A percentile compares a stretch with the other conserved stretches of the same genome.
phyloP scores from a whole-genome alignment of 371 early-diverging fungal species.

The Rhizopus arrhizus region DNA sequence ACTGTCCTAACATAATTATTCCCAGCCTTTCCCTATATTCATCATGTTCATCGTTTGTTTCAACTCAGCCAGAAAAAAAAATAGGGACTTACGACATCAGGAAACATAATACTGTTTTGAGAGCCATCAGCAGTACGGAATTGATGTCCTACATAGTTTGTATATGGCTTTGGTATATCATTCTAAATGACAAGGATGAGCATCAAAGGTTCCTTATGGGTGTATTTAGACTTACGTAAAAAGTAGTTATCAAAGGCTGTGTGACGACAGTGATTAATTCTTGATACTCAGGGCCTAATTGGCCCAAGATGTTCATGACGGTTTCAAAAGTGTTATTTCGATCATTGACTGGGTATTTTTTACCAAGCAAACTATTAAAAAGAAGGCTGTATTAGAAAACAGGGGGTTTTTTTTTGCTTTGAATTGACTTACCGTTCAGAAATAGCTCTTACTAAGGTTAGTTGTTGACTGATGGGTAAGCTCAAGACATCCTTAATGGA shows the following conservation, averaged over 20 bases:
- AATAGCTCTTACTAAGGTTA: slow-evolving; percentile 26
- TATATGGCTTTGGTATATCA: slow-evolving; percentile 46
- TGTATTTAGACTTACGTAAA: slow-evolving; percentile 32
- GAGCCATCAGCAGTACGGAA: slow-evolving; percentile 58
- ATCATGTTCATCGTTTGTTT: background rate
- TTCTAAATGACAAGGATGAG: slow-evolving; percentile 25
- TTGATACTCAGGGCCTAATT: slow-evolving; percentile 34
- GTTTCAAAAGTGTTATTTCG: slow-evolving; percentile 48
- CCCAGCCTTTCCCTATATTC: slow-evolving; percentile 43
- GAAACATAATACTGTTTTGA: slow-evolving; percentile 41
- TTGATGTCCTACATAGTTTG: slow-evolving; percentile 42
- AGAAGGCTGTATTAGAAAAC: background rate
- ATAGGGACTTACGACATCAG: slow-evolving; percentile 39
- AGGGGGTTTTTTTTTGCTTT: slow-evolving; percentile 1
- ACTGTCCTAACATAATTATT: slow-evolving; percentile 48
- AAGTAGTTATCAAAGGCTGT: slow-evolving; percentile 30
- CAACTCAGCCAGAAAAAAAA: too few species aligned
- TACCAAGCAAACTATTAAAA: slow-evolving; percentile 33
- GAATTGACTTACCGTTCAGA: slow-evolving; percentile 35
- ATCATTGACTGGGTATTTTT: slow-evolving; percentile 42
- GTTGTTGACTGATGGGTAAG: slow-evolving; percentile 37
- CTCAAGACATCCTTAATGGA: slow-evolving; percentile 38
- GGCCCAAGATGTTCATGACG: slow-evolving; percentile 45
- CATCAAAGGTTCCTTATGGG: background rate
- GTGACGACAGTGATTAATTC: slow-evolving; percentile 34